phyloP scores from a whole-genome alignment of 1,284 basidiomycete genomes.

The Pterula multifida region DNA sequence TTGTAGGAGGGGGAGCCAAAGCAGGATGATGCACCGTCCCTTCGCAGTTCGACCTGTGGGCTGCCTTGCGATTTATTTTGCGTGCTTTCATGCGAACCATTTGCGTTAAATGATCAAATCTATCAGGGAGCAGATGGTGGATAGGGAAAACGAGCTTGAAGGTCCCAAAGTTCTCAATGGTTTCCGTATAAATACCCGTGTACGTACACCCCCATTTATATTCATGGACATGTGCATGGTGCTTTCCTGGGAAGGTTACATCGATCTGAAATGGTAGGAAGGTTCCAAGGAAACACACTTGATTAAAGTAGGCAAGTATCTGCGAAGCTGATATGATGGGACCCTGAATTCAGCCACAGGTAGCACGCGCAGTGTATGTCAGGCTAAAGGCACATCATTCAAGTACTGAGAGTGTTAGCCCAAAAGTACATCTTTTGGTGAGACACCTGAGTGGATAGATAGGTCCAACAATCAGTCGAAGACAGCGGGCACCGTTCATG shows the following conservation, averaged over 20 bases:
- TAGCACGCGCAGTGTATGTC: not conserved
- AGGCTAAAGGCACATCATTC: too few relatives aligned
- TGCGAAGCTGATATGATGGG: constrained; percentile 1
- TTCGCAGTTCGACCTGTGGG: not conserved
- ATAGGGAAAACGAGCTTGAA: not conserved
- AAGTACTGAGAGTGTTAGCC: too few relatives aligned
- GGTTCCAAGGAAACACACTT: not conserved
- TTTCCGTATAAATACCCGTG: not conserved
- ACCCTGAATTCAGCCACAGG: not conserved
- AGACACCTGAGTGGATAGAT: too few relatives aligned
- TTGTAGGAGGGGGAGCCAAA: not conserved
- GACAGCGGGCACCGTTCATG: too few relatives aligned
- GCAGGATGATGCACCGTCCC: not conserved
- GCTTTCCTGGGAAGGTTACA: not conserved
- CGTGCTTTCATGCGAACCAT: not conserved
- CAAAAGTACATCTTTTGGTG: too few relatives aligned
- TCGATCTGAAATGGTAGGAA: not conserved
- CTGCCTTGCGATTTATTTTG: not conserved
- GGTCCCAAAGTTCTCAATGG: not conserved
- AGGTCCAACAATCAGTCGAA: too few relatives aligned
- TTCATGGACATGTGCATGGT: not conserved
- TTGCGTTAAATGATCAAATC: not conserved
- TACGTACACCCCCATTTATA: not conserved
- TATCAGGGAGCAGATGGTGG: not conserved
- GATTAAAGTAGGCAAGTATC: not conserved